A percentile compares a stretch with the other conserved stretches of the same genome.
Conservation (phyloP, 805 yeast genomes). For the Teunomyces cretensis region DNA sequence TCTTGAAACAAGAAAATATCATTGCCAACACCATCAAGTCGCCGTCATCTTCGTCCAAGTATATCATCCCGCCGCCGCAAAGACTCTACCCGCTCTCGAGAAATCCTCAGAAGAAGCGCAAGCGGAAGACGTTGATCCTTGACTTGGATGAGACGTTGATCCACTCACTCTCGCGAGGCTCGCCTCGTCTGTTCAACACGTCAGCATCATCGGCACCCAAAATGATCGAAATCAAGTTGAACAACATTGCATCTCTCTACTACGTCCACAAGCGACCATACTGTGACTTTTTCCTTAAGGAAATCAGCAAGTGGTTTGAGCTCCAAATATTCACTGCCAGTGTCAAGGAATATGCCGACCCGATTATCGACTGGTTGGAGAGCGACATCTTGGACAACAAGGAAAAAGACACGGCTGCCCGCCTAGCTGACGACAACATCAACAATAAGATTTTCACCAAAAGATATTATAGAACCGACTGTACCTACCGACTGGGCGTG, state of each 20-base stretch:
- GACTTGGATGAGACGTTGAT: conserved; percentile 94
- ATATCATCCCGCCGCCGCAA: conserved; percentile 47
- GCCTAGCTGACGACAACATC: conserved; percentile 2
- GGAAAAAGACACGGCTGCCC: conserved; percentile 6
- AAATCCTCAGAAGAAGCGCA: conserved; percentile 35
- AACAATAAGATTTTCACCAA: conserved; percentile 42
- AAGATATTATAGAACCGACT: conserved; percentile 76
- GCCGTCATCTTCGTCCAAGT: conserved; percentile 41
- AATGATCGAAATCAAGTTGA: conserved; percentile 76
- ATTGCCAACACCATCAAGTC: conserved; percentile 41
- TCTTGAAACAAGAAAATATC: conserved; percentile 40
- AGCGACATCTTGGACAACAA: conserved; percentile 41
- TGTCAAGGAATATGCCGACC: conserved; percentile 93
- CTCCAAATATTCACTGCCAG: conserved; percentile 93
- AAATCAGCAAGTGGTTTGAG: conserved; percentile 83
- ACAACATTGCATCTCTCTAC: conserved; percentile 75
- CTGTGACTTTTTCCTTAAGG: conserved; percentile 79
- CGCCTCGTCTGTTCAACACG: conserved; percentile 42
- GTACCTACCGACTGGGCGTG: conserved; percentile 72
- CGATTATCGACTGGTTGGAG: conserved; percentile 91
- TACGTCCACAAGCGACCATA: conserved; percentile 90
- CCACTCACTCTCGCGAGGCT: conserved; percentile 78
- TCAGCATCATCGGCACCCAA: conserved; percentile 41
- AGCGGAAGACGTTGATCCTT: conserved; percentile 70
- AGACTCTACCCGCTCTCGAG: conserved; percentile 41